phyloP scores from a whole-genome alignment of 1,284 basidiomycete species.

The Sanghuangporus sanghuang region DNA sequence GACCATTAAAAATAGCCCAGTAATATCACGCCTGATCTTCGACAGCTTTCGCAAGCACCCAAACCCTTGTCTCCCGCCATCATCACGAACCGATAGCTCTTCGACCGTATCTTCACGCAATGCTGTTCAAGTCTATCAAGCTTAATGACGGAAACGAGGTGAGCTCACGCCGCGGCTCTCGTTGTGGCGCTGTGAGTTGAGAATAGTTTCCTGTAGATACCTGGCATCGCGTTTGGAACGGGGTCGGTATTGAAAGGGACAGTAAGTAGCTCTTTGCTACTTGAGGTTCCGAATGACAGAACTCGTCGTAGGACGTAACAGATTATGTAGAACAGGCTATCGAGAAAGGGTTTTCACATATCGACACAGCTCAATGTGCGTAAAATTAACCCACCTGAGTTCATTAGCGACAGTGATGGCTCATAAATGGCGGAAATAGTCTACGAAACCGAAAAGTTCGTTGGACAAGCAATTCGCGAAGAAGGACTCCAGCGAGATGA shows the following conservation, averaged over 20 bases:
- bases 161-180: not conserved
- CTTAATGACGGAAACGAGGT: conserved; percentile 49
- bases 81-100: not conserved
- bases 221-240: conserved; percentile 51
- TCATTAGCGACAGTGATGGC: not conserved
- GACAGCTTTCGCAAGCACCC: not conserved
- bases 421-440: conserved; percentile 31
- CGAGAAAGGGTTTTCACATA: conserved; percentile 27
- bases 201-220: conserved; percentile 35
- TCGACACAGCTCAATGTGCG: conserved; percentile 26
- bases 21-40: not conserved
- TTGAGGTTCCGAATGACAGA: not conserved
- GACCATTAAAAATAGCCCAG: not conserved
- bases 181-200: not conserved
- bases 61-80: not conserved
- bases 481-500: conserved; percentile 43
- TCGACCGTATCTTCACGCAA: conserved; percentile 21
- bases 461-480: conserved; percentile 46
- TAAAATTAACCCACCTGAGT: not conserved
- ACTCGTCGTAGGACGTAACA: conserved; percentile 28
- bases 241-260: conserved; percentile 43
- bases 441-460: conserved; percentile 47
- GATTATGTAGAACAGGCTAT: conserved; percentile 31
- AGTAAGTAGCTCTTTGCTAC: not conserved
- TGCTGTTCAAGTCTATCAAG: conserved; percentile 44